Base-by-base conservation (phyloP, 805 yeast species). In the Saccharomycopsis amapae region DNA sequence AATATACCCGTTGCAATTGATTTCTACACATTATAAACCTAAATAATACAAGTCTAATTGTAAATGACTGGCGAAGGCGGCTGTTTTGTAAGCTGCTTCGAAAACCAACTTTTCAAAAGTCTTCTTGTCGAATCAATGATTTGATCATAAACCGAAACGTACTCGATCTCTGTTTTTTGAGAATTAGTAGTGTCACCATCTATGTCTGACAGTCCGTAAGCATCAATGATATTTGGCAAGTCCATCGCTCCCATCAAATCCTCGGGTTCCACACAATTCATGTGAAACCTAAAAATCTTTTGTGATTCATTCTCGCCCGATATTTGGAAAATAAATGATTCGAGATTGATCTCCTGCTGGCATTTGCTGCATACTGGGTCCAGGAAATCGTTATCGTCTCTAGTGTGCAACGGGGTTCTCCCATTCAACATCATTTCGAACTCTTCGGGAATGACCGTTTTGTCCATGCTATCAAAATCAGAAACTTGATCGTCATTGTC, bases 281-380 rank as follows among this genome's bases (percentile, higher is more conserved):
- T 43, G 23, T 43, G 46, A 35, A 24, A 42, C 13, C 45, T 12
- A 19, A 22, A 42, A n/a, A 33, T n/a, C 19, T 33, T 26, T 20
- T 22, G 31, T 5, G 34, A 28, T 4, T 20, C 33, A 15, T 30
- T 23, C 4, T 30, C 26, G n/a, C 12, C 23, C 5, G 30, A n/a
- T 9, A 40, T 18, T 32, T 37, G 44, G 18, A 40, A 12, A 25
- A 45, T 36, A 22, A 24, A 46, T 4, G 44, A 30, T 25, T 42
- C 50, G 1, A 46, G 30, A 19, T 31, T 9, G 28, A 46, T 46
- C n/a, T 42, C 44, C 13, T 30, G 17, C 3, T 13, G 6, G 26
- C 50, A 46, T 24, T 38, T 46, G n/a, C 30, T 28, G 25, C 50
- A 46, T 10, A 2, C 15, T n/a, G 15, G 41, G 41, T 12, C 10